Percentiles rank a stretch among this genome's conserved stretches.
Evolutionary conservation across 768 basidiomycete species (phyloP).

Genomic region (Pisolithus sp.): DNA sequence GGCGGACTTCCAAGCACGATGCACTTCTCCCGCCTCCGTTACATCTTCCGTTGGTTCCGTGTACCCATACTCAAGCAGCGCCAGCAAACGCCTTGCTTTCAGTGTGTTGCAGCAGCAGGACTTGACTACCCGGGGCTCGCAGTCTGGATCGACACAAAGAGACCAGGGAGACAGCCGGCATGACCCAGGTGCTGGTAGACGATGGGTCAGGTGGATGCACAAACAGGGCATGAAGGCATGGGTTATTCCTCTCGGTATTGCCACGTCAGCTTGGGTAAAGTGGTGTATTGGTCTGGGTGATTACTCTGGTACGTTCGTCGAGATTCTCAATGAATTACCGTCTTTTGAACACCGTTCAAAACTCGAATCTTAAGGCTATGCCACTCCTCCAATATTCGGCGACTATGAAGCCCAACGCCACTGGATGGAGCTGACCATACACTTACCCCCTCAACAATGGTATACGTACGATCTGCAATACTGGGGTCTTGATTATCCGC

Average conservation of each 20-base stretch:
- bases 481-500: constrained; percentile 96
- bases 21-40: constrained; percentile 38
- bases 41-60: constrained; percentile 23
- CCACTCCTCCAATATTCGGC: constrained; percentile 77
- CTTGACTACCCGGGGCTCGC: constrained; percentile 5
- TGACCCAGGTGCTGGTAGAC: constrained; percentile 41
- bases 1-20: constrained; percentile 36
- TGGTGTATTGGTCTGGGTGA: constrained; percentile 67
- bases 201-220: constrained; percentile 81
- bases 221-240: constrained; percentile 51
- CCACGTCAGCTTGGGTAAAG: constrained; percentile 52
- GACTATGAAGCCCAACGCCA: constrained; percentile 93
- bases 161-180: constrained; percentile 10
- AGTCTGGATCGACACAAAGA: constrained; percentile 1
- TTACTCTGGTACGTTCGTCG: constrained; percentile 67
- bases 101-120: constrained; percentile 37
- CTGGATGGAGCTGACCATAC: constrained; percentile 89
- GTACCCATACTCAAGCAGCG: constrained; percentile 13
- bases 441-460: constrained; percentile 73
- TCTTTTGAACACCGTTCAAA: not conserved
- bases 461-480: constrained; percentile 84
- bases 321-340: not conserved
- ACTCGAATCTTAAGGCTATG: constrained; percentile 40
- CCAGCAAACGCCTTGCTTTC: constrained; percentile 32
- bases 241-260: constrained; percentile 53